Base-by-base conservation (phyloP, 495 filamentous ascomycete genomes). In the Lasiosphaeris hirsuta region DNA sequence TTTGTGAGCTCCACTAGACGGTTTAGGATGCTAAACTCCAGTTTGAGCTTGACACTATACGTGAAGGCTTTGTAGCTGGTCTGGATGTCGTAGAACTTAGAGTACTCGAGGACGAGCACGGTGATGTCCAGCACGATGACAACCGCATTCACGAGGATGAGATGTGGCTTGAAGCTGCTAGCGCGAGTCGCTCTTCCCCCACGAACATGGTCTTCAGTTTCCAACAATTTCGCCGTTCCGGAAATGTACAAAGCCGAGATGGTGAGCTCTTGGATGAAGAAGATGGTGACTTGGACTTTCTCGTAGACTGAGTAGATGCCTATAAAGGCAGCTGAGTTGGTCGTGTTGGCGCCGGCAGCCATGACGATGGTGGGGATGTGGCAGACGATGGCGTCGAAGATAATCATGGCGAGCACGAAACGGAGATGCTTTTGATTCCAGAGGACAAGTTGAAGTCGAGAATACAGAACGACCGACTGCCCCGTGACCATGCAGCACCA, bases 401-500 rank as follows among this genome's bases (percentile, higher is more conserved):
- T 69, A 61, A 88, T 86, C 78, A 86, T 84, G 40, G 52, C 61
- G 5, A 84, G 69, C 0, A 87, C 75, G 45, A 70, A 72, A 15
- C 78, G 75, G 8, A 86, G 72, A 17, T 81, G 69, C 35, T 70
- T 71, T 19, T 65, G 73, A 71, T 69, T 39, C 30, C 76, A 75
- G 17, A 74, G 69, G 33, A 82, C 68, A 38, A 88, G 73, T 59
- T 88, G 81, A 7, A 88, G 73, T 13, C 86, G 79, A 5, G 84
- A 86, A 68, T 85, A 88, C 13, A 88, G 76, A 7, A 89, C 83
- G 37, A 88, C 61, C 3, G 83, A 83, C 66, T 87, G 84, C 13
- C 84, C 84, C 0, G 85, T 85, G 7, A 88, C 80, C 84, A 87
- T 86, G 34, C 66, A 59, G 55, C 73, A 78, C 85, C 84, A 88